phyloP scores from a whole-genome alignment of 139 green algal genomes.

The Tetraselmis striata region DNA sequence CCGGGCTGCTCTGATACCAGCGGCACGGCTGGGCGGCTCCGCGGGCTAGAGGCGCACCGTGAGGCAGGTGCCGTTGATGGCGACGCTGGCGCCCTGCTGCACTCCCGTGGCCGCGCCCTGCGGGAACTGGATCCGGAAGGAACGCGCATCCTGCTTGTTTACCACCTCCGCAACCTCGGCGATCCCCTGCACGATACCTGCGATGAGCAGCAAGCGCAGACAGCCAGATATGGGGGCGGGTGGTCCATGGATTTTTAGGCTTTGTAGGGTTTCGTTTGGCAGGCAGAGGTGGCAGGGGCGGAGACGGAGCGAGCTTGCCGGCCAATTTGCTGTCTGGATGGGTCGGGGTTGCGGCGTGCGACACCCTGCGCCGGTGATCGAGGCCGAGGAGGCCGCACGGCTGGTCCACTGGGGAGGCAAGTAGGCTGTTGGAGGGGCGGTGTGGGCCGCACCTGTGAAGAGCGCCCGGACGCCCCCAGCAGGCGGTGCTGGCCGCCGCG shows the following conservation, averaged over 20 bases:
- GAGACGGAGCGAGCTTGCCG: too few relatives aligned
- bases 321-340: too few relatives aligned
- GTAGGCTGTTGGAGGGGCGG: not conserved
- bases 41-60: slow-evolving; percentile 69
- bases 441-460: not conserved
- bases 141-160: slow-evolving; percentile 36
- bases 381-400: too few relatives aligned
- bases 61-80: slow-evolving; percentile 92
- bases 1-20: too few relatives aligned
- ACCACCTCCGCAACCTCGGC: slow-evolving; percentile 27
- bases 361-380: too few relatives aligned
- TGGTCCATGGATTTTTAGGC: too few relatives aligned
- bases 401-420: not conserved
- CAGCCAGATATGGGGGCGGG: not conserved
- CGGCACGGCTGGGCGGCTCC: too few relatives aligned
- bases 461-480: not conserved
- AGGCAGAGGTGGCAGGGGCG: too few relatives aligned
- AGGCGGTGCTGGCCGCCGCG: too few relatives aligned
- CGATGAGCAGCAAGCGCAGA: slow-evolving; percentile 14
- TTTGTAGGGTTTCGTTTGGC: too few relatives aligned
- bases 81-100: slow-evolving; percentile 74
- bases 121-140: slow-evolving; percentile 69
- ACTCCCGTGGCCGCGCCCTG: slow-evolving; percentile 35
- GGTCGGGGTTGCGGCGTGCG: too few relatives aligned
- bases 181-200: slow-evolving; percentile 84